phyloP scores from a whole-genome alignment of 495 filamentous ascomycete species.

The Ramalina peruviana region DNA sequence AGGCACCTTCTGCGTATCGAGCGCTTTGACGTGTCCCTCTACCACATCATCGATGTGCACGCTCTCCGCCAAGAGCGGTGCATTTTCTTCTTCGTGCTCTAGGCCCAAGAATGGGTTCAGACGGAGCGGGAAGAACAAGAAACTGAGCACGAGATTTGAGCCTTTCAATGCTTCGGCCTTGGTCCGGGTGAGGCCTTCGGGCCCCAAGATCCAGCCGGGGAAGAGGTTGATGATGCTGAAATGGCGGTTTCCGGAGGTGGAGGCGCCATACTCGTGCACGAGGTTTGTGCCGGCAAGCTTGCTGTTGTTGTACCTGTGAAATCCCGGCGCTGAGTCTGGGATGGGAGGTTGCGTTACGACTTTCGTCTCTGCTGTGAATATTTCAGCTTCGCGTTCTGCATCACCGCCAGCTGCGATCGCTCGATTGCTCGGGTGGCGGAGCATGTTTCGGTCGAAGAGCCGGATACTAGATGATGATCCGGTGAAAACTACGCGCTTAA shows the following conservation, averaged over 20 bases:
- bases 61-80: constrained; percentile 1
- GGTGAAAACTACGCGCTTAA: constrained; percentile 5
- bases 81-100: not conserved
- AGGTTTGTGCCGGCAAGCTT: constrained; percentile 2
- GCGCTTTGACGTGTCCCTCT: constrained; percentile 3
- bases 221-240: constrained; percentile 7
- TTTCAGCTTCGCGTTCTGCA: not conserved
- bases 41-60: constrained; percentile 6
- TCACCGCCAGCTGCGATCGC: not conserved
- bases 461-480: not conserved
- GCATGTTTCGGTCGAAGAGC: not conserved
- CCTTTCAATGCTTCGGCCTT: constrained; percentile 6
- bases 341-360: constrained; percentile 1
- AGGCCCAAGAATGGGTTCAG: not conserved
- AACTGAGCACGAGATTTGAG: constrained; percentile 3
- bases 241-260: not conserved
- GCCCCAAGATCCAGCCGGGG: constrained; percentile 3
- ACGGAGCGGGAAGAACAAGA: not conserved
- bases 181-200: constrained; percentile 1
- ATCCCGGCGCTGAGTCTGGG: not conserved
- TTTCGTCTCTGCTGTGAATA: constrained; percentile 1
- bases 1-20: not conserved
- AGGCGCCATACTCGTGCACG: not conserved
- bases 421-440: not conserved
- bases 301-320: constrained; percentile 1